Percentiles rank a stretch among this genome's conserved stretches.
Conservation (phyloP, 805 yeast genomes). For the Candida sakaeoensis region DNA sequence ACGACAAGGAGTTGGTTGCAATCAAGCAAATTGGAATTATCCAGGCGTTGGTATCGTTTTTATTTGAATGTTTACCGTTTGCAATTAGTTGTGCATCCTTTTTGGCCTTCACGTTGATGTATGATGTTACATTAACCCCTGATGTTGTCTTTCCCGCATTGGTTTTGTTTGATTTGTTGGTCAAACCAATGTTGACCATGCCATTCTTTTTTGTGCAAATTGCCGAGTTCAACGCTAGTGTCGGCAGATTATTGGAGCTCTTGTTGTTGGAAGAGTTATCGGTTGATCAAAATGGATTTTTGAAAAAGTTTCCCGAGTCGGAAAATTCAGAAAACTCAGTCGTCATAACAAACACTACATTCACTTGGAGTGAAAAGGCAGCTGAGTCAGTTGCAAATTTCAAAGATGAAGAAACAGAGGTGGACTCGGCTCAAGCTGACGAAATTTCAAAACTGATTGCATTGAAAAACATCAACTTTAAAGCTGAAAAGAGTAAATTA, state of each 20-base stretch:
- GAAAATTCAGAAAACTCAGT: conserved; percentile 16
- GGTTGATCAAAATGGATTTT: conserved; percentile 19
- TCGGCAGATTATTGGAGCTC: conserved; percentile 28
- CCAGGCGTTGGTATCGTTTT: conserved; percentile 27
- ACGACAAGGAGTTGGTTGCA: conserved; percentile 28
- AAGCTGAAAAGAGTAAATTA: conserved; percentile 32
- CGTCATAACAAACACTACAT: conserved; percentile 26
- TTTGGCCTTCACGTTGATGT: conserved; percentile 20
- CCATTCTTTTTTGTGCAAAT: conserved; percentile 27
- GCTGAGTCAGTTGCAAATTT: conserved; percentile 9
- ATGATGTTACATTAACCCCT: conserved; percentile 29
- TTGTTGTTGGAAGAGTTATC: conserved; percentile 33
- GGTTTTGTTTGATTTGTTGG: conserved; percentile 32
- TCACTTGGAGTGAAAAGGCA: conserved; percentile 32
- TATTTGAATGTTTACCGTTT: conserved; percentile 38
- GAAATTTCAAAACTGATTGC: conserved; percentile 22
- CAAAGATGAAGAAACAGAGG: conserved; percentile 16
- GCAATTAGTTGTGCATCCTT: conserved; percentile 31
- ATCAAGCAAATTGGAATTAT: conserved; percentile 27
- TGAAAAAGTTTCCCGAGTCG: conserved; percentile 12
- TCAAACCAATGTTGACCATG: conserved; percentile 30
- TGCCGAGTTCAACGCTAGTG: conserved; percentile 28
- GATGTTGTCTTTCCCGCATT: conserved; percentile 38
- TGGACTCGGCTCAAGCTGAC: conserved; percentile 14
- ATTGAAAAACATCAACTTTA: conserved; percentile 26